These are phyloP conservation scores for Plasmodium vivax DNA, from an alignment of 169 alveolate genomes.

Conservation along the genomic window DNA sequence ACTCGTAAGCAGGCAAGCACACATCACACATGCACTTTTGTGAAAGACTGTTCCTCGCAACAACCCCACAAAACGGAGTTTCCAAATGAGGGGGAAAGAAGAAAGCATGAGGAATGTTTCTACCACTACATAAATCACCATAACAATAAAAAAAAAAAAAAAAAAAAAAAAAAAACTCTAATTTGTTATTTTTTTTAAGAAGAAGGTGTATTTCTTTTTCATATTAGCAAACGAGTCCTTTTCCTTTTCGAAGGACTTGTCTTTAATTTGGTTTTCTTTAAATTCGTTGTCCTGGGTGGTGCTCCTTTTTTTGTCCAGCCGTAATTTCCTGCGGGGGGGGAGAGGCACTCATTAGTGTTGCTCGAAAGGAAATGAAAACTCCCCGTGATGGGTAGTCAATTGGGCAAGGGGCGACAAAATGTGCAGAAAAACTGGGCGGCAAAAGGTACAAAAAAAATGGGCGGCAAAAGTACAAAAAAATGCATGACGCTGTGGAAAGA, in stretches of 20 bases:
- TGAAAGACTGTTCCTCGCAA: not conserved
- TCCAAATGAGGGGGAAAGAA: not conserved
- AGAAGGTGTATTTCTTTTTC: constrained; percentile 68
- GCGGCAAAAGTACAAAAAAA: not conserved
- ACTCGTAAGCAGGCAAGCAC: not conserved
- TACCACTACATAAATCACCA: not conserved
- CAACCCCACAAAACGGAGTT: not conserved
- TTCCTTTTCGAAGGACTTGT: constrained; percentile 56
- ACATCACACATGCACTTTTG: not conserved
- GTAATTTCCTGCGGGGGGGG: constrained; percentile 24
- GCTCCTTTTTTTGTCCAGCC: constrained; percentile 30
- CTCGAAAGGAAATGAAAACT: not conserved
- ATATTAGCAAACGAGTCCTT: constrained; percentile 49
- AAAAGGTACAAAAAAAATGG: not conserved
- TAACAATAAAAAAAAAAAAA: not conserved
- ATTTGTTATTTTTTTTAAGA: constrained; percentile 66
- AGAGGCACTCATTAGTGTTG: not conserved
- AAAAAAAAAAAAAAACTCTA: not conserved
- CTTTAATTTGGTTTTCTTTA: constrained; percentile 47
- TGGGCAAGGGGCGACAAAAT: not conserved
- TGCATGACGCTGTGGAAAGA: not conserved
- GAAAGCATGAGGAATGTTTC: not conserved
- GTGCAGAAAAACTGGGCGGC: not conserved
- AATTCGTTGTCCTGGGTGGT: constrained; percentile 3
- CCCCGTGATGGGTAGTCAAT: not conserved